phyloP scores from a whole-genome alignment of 192 early-diverging fungal genomes.

The Coemansia sp. region DNA sequence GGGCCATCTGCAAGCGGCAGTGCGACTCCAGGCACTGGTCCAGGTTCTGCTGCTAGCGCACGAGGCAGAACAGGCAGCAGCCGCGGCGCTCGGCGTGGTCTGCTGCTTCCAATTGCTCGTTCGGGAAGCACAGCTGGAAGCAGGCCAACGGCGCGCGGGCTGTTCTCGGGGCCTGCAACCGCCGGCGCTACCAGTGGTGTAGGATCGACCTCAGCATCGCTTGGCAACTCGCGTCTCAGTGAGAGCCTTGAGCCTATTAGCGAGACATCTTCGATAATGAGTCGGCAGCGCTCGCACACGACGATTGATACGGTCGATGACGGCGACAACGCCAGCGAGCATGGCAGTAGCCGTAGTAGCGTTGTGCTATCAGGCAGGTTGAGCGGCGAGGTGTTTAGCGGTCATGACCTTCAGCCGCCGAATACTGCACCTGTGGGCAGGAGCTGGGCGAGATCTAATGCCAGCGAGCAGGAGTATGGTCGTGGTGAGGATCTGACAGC shows the following conservation, averaged over 20 bases:
- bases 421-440: constrained; percentile 30
- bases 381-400: constrained; percentile 23
- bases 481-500: constrained; percentile 14
- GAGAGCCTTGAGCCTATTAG: constrained; percentile 51
- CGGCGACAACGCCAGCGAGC: constrained; percentile 18
- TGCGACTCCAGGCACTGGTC: no score
- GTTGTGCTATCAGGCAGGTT: constrained; percentile 7
- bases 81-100: constrained; percentile 25
- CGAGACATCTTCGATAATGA: constrained; percentile 33
- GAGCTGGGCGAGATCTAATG: constrained; percentile 15
- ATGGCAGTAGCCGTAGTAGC: constrained; percentile 7
- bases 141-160: constrained; percentile 39
- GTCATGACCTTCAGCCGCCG: constrained; percentile 8
- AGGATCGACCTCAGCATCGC: constrained; percentile 15
- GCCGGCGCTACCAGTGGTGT: constrained; percentile 5
- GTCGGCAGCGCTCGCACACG: constrained; percentile 42
- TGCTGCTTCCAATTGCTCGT: constrained; percentile 49
- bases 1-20: constrained; percentile 3
- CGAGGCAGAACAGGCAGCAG: background rate
- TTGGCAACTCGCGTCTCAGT: constrained; percentile 26
- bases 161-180: constrained; percentile 20
- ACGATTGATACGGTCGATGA: constrained; percentile 28
- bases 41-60: background rate
- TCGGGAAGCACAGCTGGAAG: constrained; percentile 9
- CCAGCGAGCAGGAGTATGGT: constrained; percentile 10